A percentile compares a stretch with the other conserved stretches of the same genome.
Conservation (phyloP, 2,329 filamentous ascomycete species). For the Colletotrichum theobromicola region DNA sequence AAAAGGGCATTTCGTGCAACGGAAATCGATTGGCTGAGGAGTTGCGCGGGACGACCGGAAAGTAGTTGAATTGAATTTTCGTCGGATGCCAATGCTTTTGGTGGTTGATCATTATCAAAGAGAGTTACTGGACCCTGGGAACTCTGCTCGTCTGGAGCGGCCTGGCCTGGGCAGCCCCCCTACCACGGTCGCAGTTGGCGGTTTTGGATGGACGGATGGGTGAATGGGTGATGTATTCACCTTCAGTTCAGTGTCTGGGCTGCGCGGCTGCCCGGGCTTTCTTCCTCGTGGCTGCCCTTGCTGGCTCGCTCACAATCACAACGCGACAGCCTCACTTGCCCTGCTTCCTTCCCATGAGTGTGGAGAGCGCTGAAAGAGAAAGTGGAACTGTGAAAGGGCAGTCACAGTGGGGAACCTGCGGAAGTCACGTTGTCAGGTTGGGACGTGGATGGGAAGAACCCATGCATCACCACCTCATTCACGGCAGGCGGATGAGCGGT, state of each 20-base stretch:
- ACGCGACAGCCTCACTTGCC: neutral
- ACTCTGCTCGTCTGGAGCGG: neutral
- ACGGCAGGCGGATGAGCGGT: neutral
- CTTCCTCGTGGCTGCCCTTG: neutral
- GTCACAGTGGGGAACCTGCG: neutral
- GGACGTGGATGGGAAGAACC: neutral
- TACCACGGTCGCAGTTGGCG: neutral
- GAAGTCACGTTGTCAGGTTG: no score
- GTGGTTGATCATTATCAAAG: neutral
- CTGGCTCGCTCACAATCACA: neutral
- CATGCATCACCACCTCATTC: neutral
- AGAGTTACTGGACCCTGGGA: neutral
- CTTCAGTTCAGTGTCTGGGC: neutral
- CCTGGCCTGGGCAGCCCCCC: neutral
- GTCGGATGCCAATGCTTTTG: neutral
- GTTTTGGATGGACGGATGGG: no score
- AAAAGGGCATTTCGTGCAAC: neutral
- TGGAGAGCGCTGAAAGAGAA: neutral
- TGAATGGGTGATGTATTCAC: neutral
- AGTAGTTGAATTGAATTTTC: neutral
- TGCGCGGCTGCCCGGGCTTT: neutral
- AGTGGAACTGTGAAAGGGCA: neutral
- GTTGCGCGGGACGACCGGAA: slow-evolving; percentile 1
- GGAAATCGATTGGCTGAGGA: neutral
- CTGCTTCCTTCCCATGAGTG: neutral